Evolutionary conservation across 257 asterid species (phyloP), one percentile per base, ranked within the genome.

Genomic region (Prunella vulgaris): DNA sequence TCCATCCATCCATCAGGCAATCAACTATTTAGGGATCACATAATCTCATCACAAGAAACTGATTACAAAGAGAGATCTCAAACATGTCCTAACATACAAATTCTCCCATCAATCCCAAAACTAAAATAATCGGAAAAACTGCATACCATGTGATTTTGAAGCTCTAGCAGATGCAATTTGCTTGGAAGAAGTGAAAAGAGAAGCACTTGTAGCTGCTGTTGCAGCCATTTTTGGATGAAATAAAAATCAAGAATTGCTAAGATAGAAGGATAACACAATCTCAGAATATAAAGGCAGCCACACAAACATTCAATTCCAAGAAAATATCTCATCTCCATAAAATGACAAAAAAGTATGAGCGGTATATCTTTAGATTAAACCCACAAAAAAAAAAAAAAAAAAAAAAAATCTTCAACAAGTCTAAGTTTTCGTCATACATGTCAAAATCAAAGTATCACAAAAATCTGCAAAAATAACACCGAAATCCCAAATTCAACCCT

Each of bases 131-230:
- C n/a, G n/a, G 44, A 49, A 58, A 57, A 37, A 14, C 21, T 44
- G 42, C 66, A 20, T 75, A 78, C 81, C 77, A 27, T 71, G 65
- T 28, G 70, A 54, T 60, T 20, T 66, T 5, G 79, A 68, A 61
- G 74, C 40, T 51, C 60, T 69, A 65, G 80, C 76, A 12, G 95
- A 40, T 21, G 82, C 52, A 74, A 84, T 79, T 76, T 85, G 79
- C 33, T 81, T 81, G 24, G 89, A 81, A 72, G 89, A 82, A 54
- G 77, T 71, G 66, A 85, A 82, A 30, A 77, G 76, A 5, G 87
- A 80, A 60, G 90, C 76, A 79, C 76, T 77, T 57, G 89, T 64
- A 57, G 85, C 76, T 25, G 89, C 75, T 17, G 81, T 25, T 13
- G 89, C 75, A 48, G 85, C 84, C 83, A 79, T 78, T 74, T 18